Percentiles rank a stretch among this genome's conserved stretches.
Conservation (phyloP, 2,329 filamentous ascomycete species). For the Cadophora sp. region DNA sequence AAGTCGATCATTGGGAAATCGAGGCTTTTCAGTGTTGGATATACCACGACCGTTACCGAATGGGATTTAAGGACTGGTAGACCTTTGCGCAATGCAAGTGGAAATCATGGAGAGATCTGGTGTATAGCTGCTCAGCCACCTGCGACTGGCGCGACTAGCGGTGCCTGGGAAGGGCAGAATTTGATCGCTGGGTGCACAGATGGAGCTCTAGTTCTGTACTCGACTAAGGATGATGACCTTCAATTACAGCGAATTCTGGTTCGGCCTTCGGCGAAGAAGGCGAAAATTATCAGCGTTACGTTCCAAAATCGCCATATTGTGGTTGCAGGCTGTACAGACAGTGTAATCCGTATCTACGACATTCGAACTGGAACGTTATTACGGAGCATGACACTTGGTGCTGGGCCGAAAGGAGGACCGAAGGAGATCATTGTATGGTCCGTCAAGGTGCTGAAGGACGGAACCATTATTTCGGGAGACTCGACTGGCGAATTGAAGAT, state of each 20-base stretch:
- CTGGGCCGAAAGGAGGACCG: conserved; percentile 75
- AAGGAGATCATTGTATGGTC: conserved; percentile 93
- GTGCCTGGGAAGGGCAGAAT: conserved; percentile 54
- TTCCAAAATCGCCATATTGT: conserved; percentile 86
- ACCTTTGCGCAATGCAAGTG: conserved; percentile 82
- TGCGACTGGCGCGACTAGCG: conserved; percentile 12
- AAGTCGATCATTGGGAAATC: conserved; percentile 72
- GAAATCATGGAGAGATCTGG: conserved; percentile 96
- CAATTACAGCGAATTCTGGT: conserved; percentile 79
- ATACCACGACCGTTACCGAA: conserved; percentile 89
- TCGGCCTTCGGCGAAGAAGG: conserved; percentile 80
- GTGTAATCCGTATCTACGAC: conserved; percentile 91
- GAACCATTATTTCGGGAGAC: conserved; percentile 92
- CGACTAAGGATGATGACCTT: conserved; percentile 83
- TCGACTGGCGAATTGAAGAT: conserved; percentile 93
- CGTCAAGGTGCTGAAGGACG: conserved; percentile 84
- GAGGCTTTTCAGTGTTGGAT: conserved; percentile 94
- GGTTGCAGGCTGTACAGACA: conserved; percentile 94
- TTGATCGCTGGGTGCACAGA: conserved; percentile 91
- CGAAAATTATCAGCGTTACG: conserved; percentile 87
- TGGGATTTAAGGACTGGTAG: conserved; percentile 87
- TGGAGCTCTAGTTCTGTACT: conserved; percentile 85
- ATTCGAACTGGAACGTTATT: conserved; percentile 78
- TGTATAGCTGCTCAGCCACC: conserved; percentile 86
- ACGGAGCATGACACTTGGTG: conserved; percentile 84